A percentile compares a stretch with the other conserved stretches of the same genome.
phyloP scores from a whole-genome alignment of 768 basidiomycete species.

The Boletus rufocinnamomeus region DNA sequence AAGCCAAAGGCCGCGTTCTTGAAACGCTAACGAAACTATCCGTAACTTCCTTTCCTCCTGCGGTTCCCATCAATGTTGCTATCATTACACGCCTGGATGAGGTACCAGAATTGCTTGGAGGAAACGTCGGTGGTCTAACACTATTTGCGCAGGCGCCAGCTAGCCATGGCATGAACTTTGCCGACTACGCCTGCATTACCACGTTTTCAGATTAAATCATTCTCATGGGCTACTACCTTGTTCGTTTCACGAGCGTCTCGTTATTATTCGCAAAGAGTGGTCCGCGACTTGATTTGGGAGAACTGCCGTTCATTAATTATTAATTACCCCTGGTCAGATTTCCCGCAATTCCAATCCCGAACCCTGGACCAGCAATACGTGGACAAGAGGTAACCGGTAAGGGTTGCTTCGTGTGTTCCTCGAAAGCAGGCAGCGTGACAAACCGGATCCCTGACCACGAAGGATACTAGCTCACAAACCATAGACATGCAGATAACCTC shows the following conservation, averaged over 20 bases:
- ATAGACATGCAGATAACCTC: not conserved
- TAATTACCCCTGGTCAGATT: conserved; percentile 11
- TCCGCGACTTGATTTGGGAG: conserved; percentile 15
- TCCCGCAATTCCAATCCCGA: conserved; percentile 1
- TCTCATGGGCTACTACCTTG: conserved; percentile 1
- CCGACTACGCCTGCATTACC: conserved; percentile 25
- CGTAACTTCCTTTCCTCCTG: conserved; percentile 5
- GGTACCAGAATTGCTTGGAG: conserved; percentile 23
- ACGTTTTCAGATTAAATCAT: conserved; percentile 11
- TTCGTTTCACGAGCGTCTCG: conserved; percentile 13
- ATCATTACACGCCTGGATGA: conserved; percentile 25
- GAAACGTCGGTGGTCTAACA: conserved; percentile 22
- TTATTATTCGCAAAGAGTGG: conserved; percentile 10
- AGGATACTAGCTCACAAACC: not conserved
- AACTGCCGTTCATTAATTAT: conserved; percentile 5
- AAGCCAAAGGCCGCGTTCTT: conserved; percentile 19
- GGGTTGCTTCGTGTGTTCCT: not conserved
- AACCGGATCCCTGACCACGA: not conserved
- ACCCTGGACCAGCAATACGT: not conserved
- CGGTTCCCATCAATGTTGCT: conserved; percentile 16
- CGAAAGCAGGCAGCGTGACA: not conserved
- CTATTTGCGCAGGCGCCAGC: conserved; percentile 11
- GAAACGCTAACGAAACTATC: conserved; percentile 20
- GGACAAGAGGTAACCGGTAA: conserved; percentile 9
- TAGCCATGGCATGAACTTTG: conserved; percentile 19